Evolutionary conservation across 495 filamentous ascomycete genomes (phyloP).

Genomic region (Pseudotulostoma volvatum): DNA sequence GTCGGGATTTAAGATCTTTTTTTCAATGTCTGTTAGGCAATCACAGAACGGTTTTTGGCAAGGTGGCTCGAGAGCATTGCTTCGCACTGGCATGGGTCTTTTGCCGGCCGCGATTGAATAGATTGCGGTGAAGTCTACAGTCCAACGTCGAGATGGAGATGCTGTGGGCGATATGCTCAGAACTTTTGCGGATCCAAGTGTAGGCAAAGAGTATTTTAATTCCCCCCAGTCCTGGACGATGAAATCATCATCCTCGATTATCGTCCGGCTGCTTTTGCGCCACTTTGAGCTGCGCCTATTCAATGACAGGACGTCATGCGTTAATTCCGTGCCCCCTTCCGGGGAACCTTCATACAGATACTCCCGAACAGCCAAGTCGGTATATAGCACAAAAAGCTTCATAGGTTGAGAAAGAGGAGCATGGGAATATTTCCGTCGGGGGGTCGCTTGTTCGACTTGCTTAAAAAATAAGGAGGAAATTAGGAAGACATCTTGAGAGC

Average conservation of each 20-base stretch:
- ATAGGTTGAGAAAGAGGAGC: slow-evolving; percentile 13
- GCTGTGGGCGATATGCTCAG: slow-evolving; percentile 4
- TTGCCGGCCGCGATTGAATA: slow-evolving; percentile 14
- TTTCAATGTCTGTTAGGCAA: slow-evolving; percentile 8
- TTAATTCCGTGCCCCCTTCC: slow-evolving; percentile 12
- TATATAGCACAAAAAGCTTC: slow-evolving; percentile 25
- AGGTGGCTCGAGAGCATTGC: not conserved
- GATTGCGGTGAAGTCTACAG: slow-evolving; percentile 17
- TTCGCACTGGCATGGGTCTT: slow-evolving; percentile 1
- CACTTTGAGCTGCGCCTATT: slow-evolving; percentile 7
- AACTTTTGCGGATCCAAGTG: not conserved
- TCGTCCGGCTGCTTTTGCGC: not conserved
- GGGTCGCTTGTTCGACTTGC: slow-evolving; percentile 16
- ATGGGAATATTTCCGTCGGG: slow-evolving; percentile 6
- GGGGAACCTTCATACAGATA: slow-evolving; percentile 6
- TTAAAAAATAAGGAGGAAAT: slow-evolving; percentile 22
- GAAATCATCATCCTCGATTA: slow-evolving; percentile 12
- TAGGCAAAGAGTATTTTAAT: too few species aligned
- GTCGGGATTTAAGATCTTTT: too few species aligned
- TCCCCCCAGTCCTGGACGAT: slow-evolving; percentile 27
- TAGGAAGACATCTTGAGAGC: too few species aligned
- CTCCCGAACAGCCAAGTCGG: slow-evolving; percentile 20
- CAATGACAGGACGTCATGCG: slow-evolving; percentile 11
- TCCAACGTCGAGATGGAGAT: slow-evolving; percentile 12
- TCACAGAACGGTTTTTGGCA: slow-evolving; percentile 8